Evolutionary conservation across 2,329 filamentous ascomycete genomes (phyloP).

Genomic region (Claviceps arundinis): DNA sequence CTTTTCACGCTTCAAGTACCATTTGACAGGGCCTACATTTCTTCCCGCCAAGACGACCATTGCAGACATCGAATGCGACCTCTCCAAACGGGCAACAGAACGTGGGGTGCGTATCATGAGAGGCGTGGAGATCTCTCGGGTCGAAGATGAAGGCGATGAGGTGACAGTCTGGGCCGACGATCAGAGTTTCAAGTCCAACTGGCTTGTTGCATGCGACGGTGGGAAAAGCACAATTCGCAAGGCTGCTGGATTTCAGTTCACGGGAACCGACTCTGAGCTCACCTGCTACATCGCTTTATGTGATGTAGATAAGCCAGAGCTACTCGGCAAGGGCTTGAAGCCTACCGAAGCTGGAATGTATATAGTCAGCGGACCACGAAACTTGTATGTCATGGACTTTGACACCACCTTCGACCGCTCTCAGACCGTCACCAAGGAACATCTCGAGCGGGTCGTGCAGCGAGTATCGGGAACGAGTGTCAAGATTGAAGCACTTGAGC

Average conservation of each 20-base stretch:
- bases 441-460: slow-evolving; percentile 11
- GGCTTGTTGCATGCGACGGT: slow-evolving; percentile 30
- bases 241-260: slow-evolving; percentile 22
- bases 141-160: background rate
- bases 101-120: background rate
- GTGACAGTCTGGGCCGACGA: background rate
- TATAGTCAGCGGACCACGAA: slow-evolving; percentile 6
- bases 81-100: background rate
- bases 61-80: background rate
- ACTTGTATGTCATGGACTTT: slow-evolving; percentile 11
- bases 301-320: slow-evolving; percentile 19
- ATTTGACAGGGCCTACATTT: slow-evolving; percentile 7
- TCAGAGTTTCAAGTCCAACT: slow-evolving; percentile 15
- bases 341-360: slow-evolving; percentile 16
- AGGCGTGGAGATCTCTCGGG: background rate
- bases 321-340: slow-evolving; percentile 15
- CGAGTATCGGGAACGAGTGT: slow-evolving; percentile 13
- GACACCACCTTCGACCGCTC: slow-evolving; percentile 11
- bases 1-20: slow-evolving; percentile 16
- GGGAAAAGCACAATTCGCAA: slow-evolving; percentile 25
- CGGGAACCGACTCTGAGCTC: slow-evolving; percentile 22
- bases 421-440: slow-evolving; percentile 7
- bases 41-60: background rate
- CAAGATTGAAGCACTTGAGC: slow-evolving; percentile 13
- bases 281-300: slow-evolving; percentile 21